Percentiles rank a stretch among this genome's conserved stretches.
phyloP scores from a whole-genome alignment of 208 protist species.

The Trypanosoma lewisi region DNA sequence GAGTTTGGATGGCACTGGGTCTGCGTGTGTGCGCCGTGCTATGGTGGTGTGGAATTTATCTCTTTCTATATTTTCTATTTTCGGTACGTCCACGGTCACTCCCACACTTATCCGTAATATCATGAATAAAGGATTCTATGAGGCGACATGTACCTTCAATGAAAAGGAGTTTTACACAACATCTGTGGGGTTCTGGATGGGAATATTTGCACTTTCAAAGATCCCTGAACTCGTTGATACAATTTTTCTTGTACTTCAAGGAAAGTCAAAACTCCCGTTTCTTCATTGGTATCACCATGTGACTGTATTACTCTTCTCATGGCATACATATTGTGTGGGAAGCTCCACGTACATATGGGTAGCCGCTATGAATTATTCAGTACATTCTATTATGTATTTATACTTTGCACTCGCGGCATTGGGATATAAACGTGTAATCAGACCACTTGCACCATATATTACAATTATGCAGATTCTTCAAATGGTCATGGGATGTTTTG shows the following conservation, averaged over 20 bases:
- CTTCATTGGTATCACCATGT: constrained; percentile 75
- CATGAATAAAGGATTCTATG: constrained; percentile 18
- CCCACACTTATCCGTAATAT: constrained; percentile 23
- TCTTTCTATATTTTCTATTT: constrained; percentile 44
- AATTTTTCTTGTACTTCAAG: constrained; percentile 67
- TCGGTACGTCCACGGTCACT: constrained; percentile 34
- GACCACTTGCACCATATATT: constrained; percentile 28
- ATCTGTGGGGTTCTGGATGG: constrained; percentile 36
- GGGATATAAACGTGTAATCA: constrained; percentile 22
- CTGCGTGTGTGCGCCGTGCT: constrained; percentile 9
- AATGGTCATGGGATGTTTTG: constrained; percentile 37
- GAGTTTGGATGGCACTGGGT: constrained; percentile 16
- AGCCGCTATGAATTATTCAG: constrained; percentile 43
- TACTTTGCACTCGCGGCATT: constrained; percentile 36
- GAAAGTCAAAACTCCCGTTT: constrained; percentile 66
- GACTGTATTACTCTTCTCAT: constrained; percentile 45
- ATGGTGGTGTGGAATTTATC: constrained; percentile 51
- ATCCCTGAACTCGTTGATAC: constrained; percentile 67
- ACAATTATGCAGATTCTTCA: constrained; percentile 41
- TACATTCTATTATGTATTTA: constrained; percentile 50
- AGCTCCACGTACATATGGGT: constrained; percentile 21
- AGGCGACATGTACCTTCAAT: constrained; percentile 25
- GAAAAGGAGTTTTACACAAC: constrained; percentile 29
- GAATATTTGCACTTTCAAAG: constrained; percentile 56
- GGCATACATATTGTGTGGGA: constrained; percentile 39